These are phyloP conservation scores for Solanum sejunctum DNA, from an alignment of 257 asterid genomes.

Conservation along the genomic window DNA sequence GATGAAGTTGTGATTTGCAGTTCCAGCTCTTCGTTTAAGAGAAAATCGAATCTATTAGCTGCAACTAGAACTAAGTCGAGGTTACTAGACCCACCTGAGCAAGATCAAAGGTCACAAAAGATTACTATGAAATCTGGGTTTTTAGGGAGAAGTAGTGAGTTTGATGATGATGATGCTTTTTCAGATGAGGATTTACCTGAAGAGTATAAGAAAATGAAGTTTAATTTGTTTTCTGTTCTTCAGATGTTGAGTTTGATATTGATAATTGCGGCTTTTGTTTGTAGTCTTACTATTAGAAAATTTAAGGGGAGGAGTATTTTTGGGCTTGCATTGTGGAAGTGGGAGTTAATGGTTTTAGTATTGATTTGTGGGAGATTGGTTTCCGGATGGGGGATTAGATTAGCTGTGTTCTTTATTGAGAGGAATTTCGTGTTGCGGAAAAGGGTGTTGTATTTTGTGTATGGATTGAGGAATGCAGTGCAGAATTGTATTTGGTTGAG, in stretches of 20 bases:
- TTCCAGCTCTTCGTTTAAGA: constrained; percentile 35
- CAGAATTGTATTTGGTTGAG: constrained; percentile 81
- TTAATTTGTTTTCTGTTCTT: constrained; percentile 26
- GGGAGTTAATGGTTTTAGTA: constrained; percentile 72
- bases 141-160: constrained; percentile 34
- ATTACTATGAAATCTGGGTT: constrained; percentile 28
- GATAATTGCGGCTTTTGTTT: constrained; percentile 35
- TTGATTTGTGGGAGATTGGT: constrained; percentile 67
- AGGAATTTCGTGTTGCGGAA: constrained; percentile 55
- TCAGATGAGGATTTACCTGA: constrained; percentile 72
- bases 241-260: constrained; percentile 50
- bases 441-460: constrained; percentile 70
- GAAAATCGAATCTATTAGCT: constrained; percentile 38
- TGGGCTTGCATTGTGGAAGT: constrained; percentile 56
- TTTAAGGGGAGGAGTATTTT: constrained; percentile 15
- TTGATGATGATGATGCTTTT: constrained; percentile 83
- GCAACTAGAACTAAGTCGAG: constrained; percentile 42
- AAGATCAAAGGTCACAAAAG: constrained; percentile 22
- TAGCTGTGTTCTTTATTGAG: constrained; percentile 55
- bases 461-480: constrained; percentile 70
- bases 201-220: constrained; percentile 51
- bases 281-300: constrained; percentile 26
- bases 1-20: constrained; percentile 51
- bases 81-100: constrained; percentile 51
- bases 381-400: constrained; percentile 71